Base-by-base conservation (phyloP, 208 protist genomes). In the Trypanosoma brucei region DNA sequence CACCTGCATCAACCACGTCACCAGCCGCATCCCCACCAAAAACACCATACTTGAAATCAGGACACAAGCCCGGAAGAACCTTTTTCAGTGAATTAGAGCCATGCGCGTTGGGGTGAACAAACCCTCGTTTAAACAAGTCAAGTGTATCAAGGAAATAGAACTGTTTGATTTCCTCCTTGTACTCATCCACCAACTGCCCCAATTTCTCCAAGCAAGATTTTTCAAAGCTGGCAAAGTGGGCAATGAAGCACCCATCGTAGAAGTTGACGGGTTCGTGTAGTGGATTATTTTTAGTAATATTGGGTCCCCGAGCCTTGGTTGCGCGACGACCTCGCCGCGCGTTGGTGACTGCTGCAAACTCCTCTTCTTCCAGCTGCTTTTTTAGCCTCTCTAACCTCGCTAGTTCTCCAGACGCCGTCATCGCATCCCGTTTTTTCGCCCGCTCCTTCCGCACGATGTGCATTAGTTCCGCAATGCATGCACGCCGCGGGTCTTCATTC, bases 31-130 rank as follows among this genome's bases (percentile, higher is more conserved):
- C 88, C 5, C 68, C 73, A 34, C 89, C 86, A 62, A 93, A 95
- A 46, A 91, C 76, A 63, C 85, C 84, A 76, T 93, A 93, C 65
- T 92, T 81, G 57, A 92, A 88, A 62, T 93, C 86, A 11, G 89
- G 84, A 62, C 84, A 92, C 0, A 95, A 63, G 34, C 86, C 89
- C 30, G 89, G 89, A 40, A 95, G 77, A 57, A 95, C 76, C 65
- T 95, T 95, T 75, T 95, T 95, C 13, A 95, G 79, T 35, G 86
- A 93, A 77, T 92, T 93, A 5, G 84, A 92, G 37, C 89, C 89
- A 34, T 88, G 69, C 35, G 86, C 81, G 63, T 92, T 92, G 14
- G 89, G 89, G 63, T 93, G 86, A 34, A 86, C 62, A 64, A 84
- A 79, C 39, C 81, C 82, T 54, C 84, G 80, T 61, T 89, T 88